phyloP scores from a whole-genome alignment of 805 yeast genomes.

The Kodamaea leandrae region DNA sequence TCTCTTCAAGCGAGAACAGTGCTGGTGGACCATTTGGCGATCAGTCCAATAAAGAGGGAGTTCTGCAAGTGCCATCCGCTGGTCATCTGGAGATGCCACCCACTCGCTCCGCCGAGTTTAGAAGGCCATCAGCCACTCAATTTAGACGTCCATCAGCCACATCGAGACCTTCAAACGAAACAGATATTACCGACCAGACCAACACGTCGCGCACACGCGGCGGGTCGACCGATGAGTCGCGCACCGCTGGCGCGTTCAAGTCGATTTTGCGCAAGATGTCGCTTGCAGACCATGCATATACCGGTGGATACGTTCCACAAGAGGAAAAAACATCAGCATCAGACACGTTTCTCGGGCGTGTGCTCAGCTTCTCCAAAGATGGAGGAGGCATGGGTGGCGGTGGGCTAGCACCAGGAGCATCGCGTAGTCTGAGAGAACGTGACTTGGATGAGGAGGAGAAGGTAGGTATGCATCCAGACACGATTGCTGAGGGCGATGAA shows the following conservation, averaged over 20 bases:
- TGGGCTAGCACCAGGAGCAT: constrained; percentile 43
- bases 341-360: constrained; percentile 40
- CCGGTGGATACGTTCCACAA: constrained; percentile 17
- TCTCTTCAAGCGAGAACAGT: neutral
- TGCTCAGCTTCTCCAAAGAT: constrained; percentile 25
- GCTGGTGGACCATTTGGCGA: neutral
- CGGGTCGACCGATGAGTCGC: constrained; percentile 4
- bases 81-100: too few relatives aligned
- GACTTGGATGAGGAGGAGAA: constrained; percentile 22
- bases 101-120: neutral
- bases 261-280: constrained; percentile 38
- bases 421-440: constrained; percentile 16
- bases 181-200: constrained; percentile 7
- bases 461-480: constrained; percentile 13
- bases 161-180: constrained; percentile 1
- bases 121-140: neutral
- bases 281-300: constrained; percentile 29
- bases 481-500: constrained; percentile 7
- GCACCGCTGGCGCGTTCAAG: constrained; percentile 13
- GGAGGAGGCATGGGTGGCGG: constrained; percentile 37
- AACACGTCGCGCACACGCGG: constrained; percentile 1
- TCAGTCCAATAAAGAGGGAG: neutral
- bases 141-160: neutral
- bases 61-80: too few relatives aligned
- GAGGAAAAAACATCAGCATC: constrained; percentile 21